Conservation (phyloP, 2,329 filamentous ascomycete genomes). For the Aspergillus versicolor region DNA sequence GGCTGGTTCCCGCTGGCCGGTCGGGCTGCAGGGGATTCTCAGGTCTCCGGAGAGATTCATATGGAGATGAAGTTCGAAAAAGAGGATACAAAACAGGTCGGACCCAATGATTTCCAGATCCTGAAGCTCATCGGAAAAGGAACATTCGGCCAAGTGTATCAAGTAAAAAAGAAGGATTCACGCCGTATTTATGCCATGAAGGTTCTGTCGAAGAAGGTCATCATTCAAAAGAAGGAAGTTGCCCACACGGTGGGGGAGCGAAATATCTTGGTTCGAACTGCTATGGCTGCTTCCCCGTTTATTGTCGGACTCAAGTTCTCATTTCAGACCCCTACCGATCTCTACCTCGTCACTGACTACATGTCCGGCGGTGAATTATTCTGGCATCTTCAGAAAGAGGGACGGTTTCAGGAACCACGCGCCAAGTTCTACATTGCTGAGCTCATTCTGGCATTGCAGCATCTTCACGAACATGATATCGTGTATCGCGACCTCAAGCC, state of each 20-base stretch:
- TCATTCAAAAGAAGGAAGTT: slow-evolving; percentile 99
- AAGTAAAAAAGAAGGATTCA: slow-evolving; percentile 96
- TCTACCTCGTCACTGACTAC: slow-evolving; percentile 98
- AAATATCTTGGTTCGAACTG: slow-evolving; percentile 94
- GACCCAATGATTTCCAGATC: slow-evolving; percentile 93
- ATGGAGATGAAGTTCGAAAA: slow-evolving; percentile 83
- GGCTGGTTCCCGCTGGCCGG: slow-evolving; percentile 84
- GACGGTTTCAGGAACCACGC: slow-evolving; percentile 87
- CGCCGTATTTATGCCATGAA: slow-evolving; percentile 98
- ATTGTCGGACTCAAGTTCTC: slow-evolving; percentile 98
- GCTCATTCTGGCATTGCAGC: slow-evolving; percentile 89
- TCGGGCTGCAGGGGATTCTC: slow-evolving; percentile 74
- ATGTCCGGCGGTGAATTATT: slow-evolving; percentile 99
- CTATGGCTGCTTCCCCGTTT: slow-evolving; percentile 92
- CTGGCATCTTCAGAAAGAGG: slow-evolving; percentile 97
- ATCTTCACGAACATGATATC: slow-evolving; percentile 94
- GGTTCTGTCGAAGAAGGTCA: slow-evolving; percentile 98
- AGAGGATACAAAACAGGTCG: slow-evolving; percentile 85
- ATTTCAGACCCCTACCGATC: slow-evolving; percentile 93
- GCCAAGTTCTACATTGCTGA: slow-evolving; percentile 99
- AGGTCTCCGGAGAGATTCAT: slow-evolving; percentile 81
- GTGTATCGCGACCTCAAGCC: slow-evolving; percentile 97
- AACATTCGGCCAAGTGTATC: slow-evolving; percentile 97
- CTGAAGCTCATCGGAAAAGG: slow-evolving; percentile 96
- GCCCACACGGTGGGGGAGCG: slow-evolving; percentile 95